Evolutionary conservation across 805 yeast genomes (phyloP), one percentile per base, ranked within the genome.

Genomic region (Lipomyces kockii): DNA sequence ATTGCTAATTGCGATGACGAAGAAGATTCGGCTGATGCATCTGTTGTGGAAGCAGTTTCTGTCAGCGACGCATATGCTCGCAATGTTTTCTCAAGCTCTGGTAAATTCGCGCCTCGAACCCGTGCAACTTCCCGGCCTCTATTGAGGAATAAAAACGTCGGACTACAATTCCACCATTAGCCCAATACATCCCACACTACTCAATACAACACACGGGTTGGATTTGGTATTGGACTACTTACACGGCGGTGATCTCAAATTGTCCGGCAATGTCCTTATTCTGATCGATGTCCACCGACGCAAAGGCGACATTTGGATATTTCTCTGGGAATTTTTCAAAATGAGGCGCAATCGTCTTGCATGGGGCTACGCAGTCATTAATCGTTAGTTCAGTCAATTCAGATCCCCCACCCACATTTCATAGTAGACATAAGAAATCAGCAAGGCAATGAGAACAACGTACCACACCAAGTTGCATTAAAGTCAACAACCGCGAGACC

Each of bases 401-500:
- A 29, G 32, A 29, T 29, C 32, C 32, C 32, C 32, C 32, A 29
- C 32, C 32, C 17, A 37, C 39, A 37, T 29, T 14, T 17, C 20
- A 17, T 39, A 14, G 11, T 11, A 27, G 27, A 22, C 39, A 1
- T 17, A 32, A 22, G 7, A 25, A 60, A 12, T 20, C 46, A 17
- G 8, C 54, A 20, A 2, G 27, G 34, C 14, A 25, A n/a, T 22
- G 32, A 43, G 14, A 12, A 12, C 5, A 9, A 65, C 69, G 7
- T 54, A 65, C 69, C 69, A 32, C 69, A 66, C 69, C 69, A 66
- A 1, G 56, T 43, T 9, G 69, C 69, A 27, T 66, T 64, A 51
- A 66, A 66, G 46, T 66, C 69, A 32, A 66, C 39, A 22, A 66
- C 69, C 9, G 20, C 59, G n/a, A 64, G 39, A n/a, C n/a, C 57